Percentiles rank a stretch among this genome's conserved stretches.
phyloP scores from a whole-genome alignment of 108 stramenopile species.

The Nannochloropsis gaditana region DNA sequence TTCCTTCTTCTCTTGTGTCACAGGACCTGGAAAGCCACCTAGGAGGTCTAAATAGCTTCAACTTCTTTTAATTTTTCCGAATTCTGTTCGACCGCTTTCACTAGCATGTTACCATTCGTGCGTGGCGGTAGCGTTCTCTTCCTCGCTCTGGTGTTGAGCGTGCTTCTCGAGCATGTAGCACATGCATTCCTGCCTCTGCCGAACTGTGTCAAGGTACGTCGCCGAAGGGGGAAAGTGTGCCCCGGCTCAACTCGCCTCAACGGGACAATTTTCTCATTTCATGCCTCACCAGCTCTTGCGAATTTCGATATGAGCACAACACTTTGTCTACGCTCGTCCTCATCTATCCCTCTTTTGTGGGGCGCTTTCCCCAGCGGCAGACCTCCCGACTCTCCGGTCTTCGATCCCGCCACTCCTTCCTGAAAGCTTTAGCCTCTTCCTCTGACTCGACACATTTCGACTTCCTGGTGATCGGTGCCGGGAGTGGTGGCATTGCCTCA shows the following conservation, averaged over 20 bases:
- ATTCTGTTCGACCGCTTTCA: too few species aligned
- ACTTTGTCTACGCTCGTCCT: neutral
- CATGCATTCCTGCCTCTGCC: conserved; percentile 11
- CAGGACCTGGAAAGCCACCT: too few species aligned
- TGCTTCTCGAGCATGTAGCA: neutral
- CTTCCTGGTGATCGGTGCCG: conserved; percentile 66
- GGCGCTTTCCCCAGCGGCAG: neutral
- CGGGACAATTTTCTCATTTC: neutral
- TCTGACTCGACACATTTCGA: conserved; percentile 56
- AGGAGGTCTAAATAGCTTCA: too few species aligned
- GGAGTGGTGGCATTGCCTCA: conserved; percentile 61
- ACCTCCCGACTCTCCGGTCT: neutral
- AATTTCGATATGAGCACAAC: neutral
- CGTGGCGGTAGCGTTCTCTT: neutral
- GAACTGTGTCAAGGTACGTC: neutral
- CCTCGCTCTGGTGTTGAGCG: neutral
- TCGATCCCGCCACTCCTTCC: neutral
- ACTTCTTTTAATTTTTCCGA: too few species aligned
- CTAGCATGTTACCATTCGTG: neutral
- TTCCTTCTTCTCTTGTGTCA: too few species aligned
- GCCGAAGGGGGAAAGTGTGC: neutral
- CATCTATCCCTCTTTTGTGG: too few species aligned
- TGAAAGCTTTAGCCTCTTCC: neutral
- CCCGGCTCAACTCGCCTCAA: neutral
- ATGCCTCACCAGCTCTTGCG: neutral